Evolutionary conservation across 176 grass and related monocot genomes (phyloP), one percentile per base, ranked within the genome.

Genomic region (Carex pumila): DNA sequence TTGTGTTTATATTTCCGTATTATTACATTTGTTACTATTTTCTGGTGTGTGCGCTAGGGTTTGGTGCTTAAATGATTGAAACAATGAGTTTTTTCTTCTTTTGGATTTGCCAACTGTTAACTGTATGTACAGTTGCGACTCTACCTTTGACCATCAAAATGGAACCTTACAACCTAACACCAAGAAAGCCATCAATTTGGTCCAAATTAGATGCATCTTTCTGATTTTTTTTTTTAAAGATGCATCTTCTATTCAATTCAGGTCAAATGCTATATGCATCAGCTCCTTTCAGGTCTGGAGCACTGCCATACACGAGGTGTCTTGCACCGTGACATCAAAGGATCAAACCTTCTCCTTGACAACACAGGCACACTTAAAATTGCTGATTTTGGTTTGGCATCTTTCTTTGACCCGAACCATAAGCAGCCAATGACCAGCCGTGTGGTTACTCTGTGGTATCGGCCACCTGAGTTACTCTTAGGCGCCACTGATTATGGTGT

Each of bases 261-360:
- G 90, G 92, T 94, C 31, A 94, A 94, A 79, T 94, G 92, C 90
- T 94, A 94, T 12, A 92, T 92, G 92, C 88, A 88, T 13, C 92
- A 94, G 77, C 52, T 94, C 58, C 59, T 94, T 29, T 94, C 86
- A 7, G 92, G 92, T 5, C 78, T 94, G 73, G 92, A 94, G 81
- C 92, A 94, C 53, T 94, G 92, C 63, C 92, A 94, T 65, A 84
- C 91, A 58, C 66, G 88, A 3, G 90, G 92, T 21, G 92, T 94
- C 47, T 84, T 94, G 81, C 92, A 94, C 39, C 90, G 92, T 1
- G 92, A 94, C 60, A 92, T 94, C 67, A 94, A 94, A 87, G 92
- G 92, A 12, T 94, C 92, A 0, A 94, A 94, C 41, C 90, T 94
- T 49, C 90, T 94, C 6, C 69, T 94, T 68, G 92, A 94, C 73